These are phyloP conservation scores for Prunus davidiana DNA, from an alignment of 306 rosid genomes.

Conservation along the genomic window DNA sequence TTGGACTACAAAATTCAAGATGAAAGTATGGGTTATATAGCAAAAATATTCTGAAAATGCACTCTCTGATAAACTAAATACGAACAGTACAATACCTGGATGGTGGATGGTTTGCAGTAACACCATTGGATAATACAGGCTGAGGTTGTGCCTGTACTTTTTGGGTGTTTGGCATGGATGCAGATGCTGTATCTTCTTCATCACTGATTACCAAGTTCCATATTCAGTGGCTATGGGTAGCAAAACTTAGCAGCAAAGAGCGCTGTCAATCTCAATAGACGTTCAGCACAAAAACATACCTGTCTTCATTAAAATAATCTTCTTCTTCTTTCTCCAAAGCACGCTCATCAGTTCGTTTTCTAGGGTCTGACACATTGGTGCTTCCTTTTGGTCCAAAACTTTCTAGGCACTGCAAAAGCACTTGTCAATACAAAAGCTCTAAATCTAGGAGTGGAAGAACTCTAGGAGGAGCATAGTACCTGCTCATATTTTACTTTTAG, in stretches of 20 bases:
- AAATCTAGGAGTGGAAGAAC: conserved; percentile 12
- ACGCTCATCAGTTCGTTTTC: conserved; percentile 82
- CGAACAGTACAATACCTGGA: conserved; percentile 43
- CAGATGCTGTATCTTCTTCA: conserved; percentile 83
- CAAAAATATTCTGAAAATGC: neutral
- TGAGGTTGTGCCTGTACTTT: conserved; percentile 50
- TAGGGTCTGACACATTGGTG: conserved; percentile 49
- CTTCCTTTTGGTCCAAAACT: conserved; percentile 57
- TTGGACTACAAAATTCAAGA: conserved; percentile 46
- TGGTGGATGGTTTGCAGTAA: conserved; percentile 48
- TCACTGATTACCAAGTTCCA: conserved; percentile 52
- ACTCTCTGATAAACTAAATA: neutral
- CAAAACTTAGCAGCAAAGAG: conserved; percentile 11
- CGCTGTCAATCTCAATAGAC: neutral
- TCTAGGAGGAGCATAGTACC: conserved; percentile 40
- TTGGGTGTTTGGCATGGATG: conserved; percentile 48
- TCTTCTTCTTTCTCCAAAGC: conserved; percentile 92
- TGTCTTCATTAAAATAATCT: conserved; percentile 86
- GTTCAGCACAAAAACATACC: conserved; percentile 38
- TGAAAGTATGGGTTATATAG: neutral
- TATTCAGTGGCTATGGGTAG: conserved; percentile 18
- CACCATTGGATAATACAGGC: conserved; percentile 70
- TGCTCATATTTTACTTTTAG: conserved; percentile 90
- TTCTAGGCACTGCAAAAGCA: conserved; percentile 67
- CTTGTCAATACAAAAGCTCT: conserved; percentile 14